A percentile compares a stretch with the other conserved stretches of the same genome.
Conservation (phyloP, 129 eudicot genomes). For the Sambucus nigra region DNA sequence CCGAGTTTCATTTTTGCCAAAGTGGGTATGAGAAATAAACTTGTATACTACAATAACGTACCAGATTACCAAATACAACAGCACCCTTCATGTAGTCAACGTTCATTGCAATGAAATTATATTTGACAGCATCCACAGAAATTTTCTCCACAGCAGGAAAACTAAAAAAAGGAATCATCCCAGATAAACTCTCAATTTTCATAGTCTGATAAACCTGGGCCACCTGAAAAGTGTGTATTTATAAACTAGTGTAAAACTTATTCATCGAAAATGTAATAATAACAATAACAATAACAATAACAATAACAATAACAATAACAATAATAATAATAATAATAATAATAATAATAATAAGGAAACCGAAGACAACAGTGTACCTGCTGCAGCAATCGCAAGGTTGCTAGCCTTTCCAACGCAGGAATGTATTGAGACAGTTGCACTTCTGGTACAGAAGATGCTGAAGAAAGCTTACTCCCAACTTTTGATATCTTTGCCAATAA, state of each 20-base stretch:
- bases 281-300: neutral
- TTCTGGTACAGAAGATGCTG: conserved; percentile 79
- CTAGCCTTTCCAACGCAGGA: conserved; percentile 59
- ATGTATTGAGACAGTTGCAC: conserved; percentile 59
- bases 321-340: too few species aligned
- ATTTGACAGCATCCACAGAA: conserved; percentile 66
- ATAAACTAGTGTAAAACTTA: neutral
- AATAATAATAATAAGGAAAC: too few species aligned
- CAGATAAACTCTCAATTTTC: conserved; percentile 50
- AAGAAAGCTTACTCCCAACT: conserved; percentile 60
- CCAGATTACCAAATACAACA: conserved; percentile 48
- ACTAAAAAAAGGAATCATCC: conserved; percentile 65
- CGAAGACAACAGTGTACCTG: too few species aligned
- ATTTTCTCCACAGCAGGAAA: conserved; percentile 60
- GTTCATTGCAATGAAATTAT: conserved; percentile 53
- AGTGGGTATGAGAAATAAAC: neutral
- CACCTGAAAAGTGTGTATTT: conserved; percentile 28
- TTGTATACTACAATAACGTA: conserved; percentile 7
- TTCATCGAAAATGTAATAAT: neutral
- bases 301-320: neutral
- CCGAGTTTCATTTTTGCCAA: neutral
- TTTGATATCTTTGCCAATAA: conserved; percentile 54
- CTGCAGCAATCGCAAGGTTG: conserved; percentile 68
- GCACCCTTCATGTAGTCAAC: conserved; percentile 66
- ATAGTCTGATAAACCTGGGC: conserved; percentile 70